Evolutionary conservation across 2,329 filamentous ascomycete genomes (phyloP), one percentile per base, ranked within the genome.

Genomic region (Lithohypha guttulata): DNA sequence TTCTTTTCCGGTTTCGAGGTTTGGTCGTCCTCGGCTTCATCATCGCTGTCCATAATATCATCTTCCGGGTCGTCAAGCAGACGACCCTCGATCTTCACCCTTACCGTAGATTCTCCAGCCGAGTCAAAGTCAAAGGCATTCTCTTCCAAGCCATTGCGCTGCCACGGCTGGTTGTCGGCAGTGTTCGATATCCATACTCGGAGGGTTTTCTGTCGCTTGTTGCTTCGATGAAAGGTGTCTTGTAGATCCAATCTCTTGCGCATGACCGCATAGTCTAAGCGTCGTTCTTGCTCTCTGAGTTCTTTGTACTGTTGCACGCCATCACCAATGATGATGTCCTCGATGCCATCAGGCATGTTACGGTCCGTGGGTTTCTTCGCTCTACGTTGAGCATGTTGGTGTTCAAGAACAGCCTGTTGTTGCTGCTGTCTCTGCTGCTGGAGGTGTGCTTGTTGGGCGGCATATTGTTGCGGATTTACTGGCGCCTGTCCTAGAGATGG

Each of bases 181-280:
- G 86, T 94, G 61, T 98, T 98, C 54, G 79, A 87, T 53, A 98
- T 79, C 86, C 86, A 96, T 47, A 98, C 75, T 46, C 89, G 81
- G 60, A 98, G 69, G 2, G 85, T 93, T 55, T 81, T 83, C 60
- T 80, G 81, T 50, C 83, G 76, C 74, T 84, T 91, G 44, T 77
- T 69, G 45, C 79, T 80, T 48, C 80, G 76, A 57, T 75, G 82
- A 39, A 84, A 75, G 29, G 77, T 79, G 57, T 96, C 89, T 47
- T 84, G 75, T 46, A 95, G 80, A 57, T 98, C 91, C 45, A 98
- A 66, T 45, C 87, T 75, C 68, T 98, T 98, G 55, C 89, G 79
- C 59, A 91, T 87, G 71, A 95, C 93, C 13, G 84, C 83, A 27
- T 89, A 84, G 65, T 98, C 91, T 41, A 98, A 69, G 39, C 79